Evolutionary conservation across 495 filamentous ascomycete species (phyloP), one percentile per base, ranked within the genome.

Genomic region (Neurospora hispaniola): DNA sequence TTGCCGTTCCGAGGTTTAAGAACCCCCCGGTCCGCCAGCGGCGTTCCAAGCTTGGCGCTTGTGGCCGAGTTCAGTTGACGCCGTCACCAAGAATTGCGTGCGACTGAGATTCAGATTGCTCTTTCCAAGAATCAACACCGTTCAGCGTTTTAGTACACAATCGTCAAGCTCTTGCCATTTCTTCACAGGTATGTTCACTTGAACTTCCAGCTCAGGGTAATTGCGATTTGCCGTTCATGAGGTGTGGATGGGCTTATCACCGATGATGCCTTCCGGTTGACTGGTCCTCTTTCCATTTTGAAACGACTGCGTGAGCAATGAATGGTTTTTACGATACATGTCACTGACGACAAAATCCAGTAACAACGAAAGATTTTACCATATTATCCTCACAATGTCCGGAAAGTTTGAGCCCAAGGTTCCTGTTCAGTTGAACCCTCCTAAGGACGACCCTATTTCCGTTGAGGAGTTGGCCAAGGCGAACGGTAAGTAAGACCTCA

Each of bases 361-460:
- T n/a, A n/a, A n/a, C n/a, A n/a, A n/a, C n/a, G n/a, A 35, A 2
- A 9, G 3, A 16, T 9, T 38, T 16, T 20, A 66, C 12, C 46
- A 73, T 46, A 35, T 71, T 4, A 42, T 42, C 69, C 38, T 54
- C 73, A 78, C 72, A 41, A 89, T 90, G 85, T 79, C 87, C 20
- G 90, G 89, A 76, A 92, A 89, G 71, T 98, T 98, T 79, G 89
- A 90, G 73, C 96, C 96, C 73, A 98, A 97, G 82, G 84, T 86
- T 12, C 90, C 94, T 20, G 91, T 97, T 71, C 81, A 90, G 75
- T 89, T 99, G 69, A 85, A 90, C 70, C 93, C 94, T 59, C 96
- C 96, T 27, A 97, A 95, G 83, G 88, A 94, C 75, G 95, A 98
- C 78, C 88, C 87, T 11, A 97, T 98, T 74, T 89, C 87, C 46